Evolutionary conservation across 306 rosid genomes (phyloP), one percentile per base, ranked within the genome.

Genomic region (Parietaria judaica): DNA sequence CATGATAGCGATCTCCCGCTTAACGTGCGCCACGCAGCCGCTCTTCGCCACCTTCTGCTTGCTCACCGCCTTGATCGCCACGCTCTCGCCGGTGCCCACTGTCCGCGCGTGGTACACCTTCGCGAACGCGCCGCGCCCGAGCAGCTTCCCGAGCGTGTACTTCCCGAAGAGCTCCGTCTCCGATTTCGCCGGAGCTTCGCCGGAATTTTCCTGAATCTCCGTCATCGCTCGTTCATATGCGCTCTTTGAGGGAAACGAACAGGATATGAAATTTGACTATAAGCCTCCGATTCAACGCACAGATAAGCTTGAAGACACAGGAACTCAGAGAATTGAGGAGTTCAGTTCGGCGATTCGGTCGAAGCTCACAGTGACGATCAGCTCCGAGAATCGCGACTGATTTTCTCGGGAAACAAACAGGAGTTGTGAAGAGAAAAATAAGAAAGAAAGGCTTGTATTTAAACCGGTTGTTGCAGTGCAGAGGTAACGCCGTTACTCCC

Each of bases 1-100:
- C 94, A 88, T 86, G 76, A 86, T 76, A 31, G 88, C 62, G 69
- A 92, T 79, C 66, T 92, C 98, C 12, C 92, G 74, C 72, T 83
- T 85, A 55, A 88, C 65, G 64, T 82, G 78, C 13, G 73, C 80
- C 45, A 74, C 60, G 17, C 66, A 64, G 0, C 86, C 84, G 3
- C 74, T 73, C 3, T 72, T 63, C 3, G 67, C 3, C 3, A 84
- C 48, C 72, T 82, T 82, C 43, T 55, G 69, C 65, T 80, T 86
- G 90, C 78, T 88, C 4, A 92, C 78, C 1, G 79, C 81, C 58
- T 92, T 92, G 2, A 88, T 67, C 15, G 98, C 98, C 39, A 92
- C 98, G 70, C 84, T 77, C 74, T 75, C 63, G 0, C 87, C 86
- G 0, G 76, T 77, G 2, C 4, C 6, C 9, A 86, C 35, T 39